Evolutionary conservation across 352 stramenopile genomes (phyloP).

Genomic region (Peronospora tabacina): DNA sequence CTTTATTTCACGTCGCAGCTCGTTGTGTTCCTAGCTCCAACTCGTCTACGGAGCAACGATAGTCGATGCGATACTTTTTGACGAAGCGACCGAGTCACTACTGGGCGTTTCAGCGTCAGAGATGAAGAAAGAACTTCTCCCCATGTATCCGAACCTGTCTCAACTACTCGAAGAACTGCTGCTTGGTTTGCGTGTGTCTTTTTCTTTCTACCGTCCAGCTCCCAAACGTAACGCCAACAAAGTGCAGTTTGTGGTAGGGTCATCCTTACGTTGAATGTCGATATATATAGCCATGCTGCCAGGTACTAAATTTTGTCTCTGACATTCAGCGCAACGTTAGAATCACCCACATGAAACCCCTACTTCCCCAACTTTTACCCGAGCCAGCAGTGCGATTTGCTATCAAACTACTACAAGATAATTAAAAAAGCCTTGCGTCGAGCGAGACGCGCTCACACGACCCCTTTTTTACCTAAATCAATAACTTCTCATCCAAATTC

Average conservation of each 20-base stretch:
- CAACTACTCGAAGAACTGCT: slow-evolving; percentile 44
- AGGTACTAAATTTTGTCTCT: not conserved
- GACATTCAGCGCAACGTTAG: slow-evolving; percentile 37
- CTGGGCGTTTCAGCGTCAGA: slow-evolving; percentile 27
- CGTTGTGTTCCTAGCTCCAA: no score
- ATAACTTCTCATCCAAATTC: no score
- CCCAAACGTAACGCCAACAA: slow-evolving; percentile 14
- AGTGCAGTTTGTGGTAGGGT: slow-evolving; percentile 27
- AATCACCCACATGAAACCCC: slow-evolving; percentile 36
- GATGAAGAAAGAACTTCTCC: slow-evolving; percentile 28
- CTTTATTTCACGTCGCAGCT: no score
- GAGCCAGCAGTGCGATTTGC: slow-evolving; percentile 34
- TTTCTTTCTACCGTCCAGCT: slow-evolving; percentile 35
- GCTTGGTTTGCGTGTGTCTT: slow-evolving; percentile 39
- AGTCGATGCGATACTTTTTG: slow-evolving; percentile 42
- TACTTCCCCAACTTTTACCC: slow-evolving; percentile 35
- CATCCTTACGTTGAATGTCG: no score
- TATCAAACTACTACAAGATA: slow-evolving; percentile 26
- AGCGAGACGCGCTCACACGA: not conserved
- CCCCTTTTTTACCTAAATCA: no score
- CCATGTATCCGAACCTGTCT: slow-evolving; percentile 33
- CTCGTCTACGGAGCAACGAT: slow-evolving; percentile 28
- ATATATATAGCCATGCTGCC: no score
- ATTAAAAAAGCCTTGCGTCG: no score
- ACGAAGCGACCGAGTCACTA: slow-evolving; percentile 36